Conservation (phyloP, 345 rosid species). For the Rhizophora apiculata region DNA sequence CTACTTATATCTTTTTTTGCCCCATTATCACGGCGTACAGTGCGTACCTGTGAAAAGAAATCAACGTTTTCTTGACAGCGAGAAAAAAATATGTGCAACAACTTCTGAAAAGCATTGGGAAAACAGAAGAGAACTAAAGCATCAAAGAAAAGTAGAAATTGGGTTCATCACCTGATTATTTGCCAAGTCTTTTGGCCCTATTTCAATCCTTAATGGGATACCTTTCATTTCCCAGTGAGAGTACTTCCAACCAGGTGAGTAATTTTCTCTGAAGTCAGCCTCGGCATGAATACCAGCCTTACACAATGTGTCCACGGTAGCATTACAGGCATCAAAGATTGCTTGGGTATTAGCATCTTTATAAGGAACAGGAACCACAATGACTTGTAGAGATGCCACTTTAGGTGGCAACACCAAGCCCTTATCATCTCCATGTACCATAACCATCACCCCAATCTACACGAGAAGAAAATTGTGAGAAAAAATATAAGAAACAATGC, state of each 20-base stretch:
- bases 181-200: constrained; percentile 85
- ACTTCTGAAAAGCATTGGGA: neutral
- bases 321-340: constrained; percentile 78
- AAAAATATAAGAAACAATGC: neutral
- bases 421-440: constrained; percentile 96
- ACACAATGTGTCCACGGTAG: constrained; percentile 56
- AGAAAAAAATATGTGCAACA: neutral
- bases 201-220: constrained; percentile 92
- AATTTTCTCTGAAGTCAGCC: constrained; percentile 78
- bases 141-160: neutral
- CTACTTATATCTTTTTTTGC: constrained; percentile 62
- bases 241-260: constrained; percentile 98
- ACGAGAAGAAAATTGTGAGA: neutral
- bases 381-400: constrained; percentile 81
- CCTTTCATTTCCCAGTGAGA: constrained; percentile 98
- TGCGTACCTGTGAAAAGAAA: constrained; percentile 57
- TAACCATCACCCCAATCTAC: constrained; percentile 95
- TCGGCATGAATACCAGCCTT: constrained; percentile 80
- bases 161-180: constrained; percentile 60
- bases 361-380: constrained; percentile 88
- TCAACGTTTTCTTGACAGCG: neutral
- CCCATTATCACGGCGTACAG: constrained; percentile 80
- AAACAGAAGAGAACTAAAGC: neutral
- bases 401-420: constrained; percentile 87
- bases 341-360: constrained; percentile 87